Conservation (phyloP, 192 early-diverging fungal genomes). For the Coemansia sp. region DNA sequence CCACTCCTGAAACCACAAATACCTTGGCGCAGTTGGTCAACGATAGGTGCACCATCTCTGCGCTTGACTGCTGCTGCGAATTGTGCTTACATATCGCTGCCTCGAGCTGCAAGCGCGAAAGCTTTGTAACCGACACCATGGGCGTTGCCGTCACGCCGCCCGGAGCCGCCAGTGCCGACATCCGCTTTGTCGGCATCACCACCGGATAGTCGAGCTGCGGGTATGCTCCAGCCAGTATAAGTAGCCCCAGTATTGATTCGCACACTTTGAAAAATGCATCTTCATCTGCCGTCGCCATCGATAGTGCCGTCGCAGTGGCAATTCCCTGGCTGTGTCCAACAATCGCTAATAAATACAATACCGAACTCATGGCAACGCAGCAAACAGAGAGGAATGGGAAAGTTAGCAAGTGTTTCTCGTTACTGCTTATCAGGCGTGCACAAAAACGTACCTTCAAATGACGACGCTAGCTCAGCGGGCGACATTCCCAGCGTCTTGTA, state of each 20-base stretch:
- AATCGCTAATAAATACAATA: slow-evolving; percentile 52
- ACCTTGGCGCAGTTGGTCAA: slow-evolving; percentile 73
- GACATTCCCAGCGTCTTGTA: slow-evolving; percentile 69
- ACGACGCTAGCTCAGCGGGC: slow-evolving; percentile 61
- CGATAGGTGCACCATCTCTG: slow-evolving; percentile 75
- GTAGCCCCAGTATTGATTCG: slow-evolving; percentile 76
- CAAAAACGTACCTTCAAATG: slow-evolving; percentile 49
- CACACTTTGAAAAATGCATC: slow-evolving; percentile 78
- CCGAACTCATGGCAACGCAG: background rate
- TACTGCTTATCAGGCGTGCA: background rate
- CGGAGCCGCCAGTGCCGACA: background rate
- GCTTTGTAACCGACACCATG: slow-evolving; percentile 84
- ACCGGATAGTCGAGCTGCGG: slow-evolving; percentile 70
- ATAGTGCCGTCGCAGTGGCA: slow-evolving; percentile 82
- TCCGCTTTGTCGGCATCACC: background rate
- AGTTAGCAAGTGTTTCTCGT: too few relatives aligned
- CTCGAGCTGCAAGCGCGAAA: slow-evolving; percentile 72
- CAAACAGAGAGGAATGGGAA: background rate
- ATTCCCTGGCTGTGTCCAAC: slow-evolving; percentile 96
- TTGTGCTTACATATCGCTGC: slow-evolving; percentile 78
- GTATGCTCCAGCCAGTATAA: slow-evolving; percentile 84
- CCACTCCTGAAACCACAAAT: slow-evolving; percentile 25
- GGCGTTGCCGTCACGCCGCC: slow-evolving; percentile 59
- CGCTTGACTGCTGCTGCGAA: slow-evolving; percentile 62
- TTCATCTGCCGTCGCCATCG: slow-evolving; percentile 77